phyloP scores from a whole-genome alignment of 129 eudicot genomes.

The Helianthus tuberosus region DNA sequence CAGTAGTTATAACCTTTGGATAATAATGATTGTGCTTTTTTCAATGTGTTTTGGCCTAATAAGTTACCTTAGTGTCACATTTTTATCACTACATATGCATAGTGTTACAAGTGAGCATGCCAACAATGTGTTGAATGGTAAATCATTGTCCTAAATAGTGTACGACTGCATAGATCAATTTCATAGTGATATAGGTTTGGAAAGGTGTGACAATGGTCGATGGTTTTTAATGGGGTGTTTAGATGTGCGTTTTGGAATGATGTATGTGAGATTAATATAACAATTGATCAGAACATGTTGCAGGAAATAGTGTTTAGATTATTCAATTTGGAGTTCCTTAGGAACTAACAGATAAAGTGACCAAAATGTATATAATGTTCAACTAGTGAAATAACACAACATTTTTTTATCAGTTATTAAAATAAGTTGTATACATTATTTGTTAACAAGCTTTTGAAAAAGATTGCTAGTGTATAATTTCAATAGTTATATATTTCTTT shows the following conservation, averaged over 20 bases:
- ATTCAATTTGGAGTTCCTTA: background rate
- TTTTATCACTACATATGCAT: constrained; percentile 9
- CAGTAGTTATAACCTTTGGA: constrained; percentile 9
- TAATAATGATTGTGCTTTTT: constrained; percentile 3
- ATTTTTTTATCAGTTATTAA: background rate
- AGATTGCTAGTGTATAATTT: background rate
- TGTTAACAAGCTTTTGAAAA: background rate
- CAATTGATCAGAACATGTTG: background rate
- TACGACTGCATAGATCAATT: constrained; percentile 3
- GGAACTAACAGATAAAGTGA: background rate
- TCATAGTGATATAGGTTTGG: constrained; percentile 11
- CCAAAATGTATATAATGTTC: constrained; percentile 11
- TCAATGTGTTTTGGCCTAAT: constrained; percentile 3
- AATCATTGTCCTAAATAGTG: background rate
- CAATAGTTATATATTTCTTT: background rate
- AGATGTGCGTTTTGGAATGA: background rate
- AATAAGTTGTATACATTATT: background rate
- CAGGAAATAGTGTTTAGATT: background rate
- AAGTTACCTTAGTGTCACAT: background rate
- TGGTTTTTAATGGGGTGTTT: constrained; percentile 8
- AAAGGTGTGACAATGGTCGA: constrained; percentile 6
- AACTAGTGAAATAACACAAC: background rate
- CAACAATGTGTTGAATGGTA: constrained; percentile 6
- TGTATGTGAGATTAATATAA: background rate
- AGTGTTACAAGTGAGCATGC: constrained; percentile 2